A percentile compares a stretch with the other conserved stretches of the same genome.
These are phyloP conservation scores for Lactarius trivialis DNA, from an alignment of 768 basidiomycete species.

Conservation along the genomic window DNA sequence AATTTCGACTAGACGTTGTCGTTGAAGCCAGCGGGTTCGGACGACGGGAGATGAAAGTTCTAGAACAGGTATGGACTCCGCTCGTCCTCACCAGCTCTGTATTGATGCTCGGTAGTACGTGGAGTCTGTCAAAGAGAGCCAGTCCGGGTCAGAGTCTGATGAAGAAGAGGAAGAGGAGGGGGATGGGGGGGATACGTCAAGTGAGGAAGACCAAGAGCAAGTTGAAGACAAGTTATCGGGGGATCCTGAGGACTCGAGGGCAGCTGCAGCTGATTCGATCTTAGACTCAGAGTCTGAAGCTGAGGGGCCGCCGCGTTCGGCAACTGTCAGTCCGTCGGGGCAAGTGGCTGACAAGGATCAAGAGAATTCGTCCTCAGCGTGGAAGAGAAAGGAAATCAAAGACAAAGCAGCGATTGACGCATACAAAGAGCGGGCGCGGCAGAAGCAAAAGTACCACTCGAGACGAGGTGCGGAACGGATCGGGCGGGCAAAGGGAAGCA, in stretches of 20 bases:
- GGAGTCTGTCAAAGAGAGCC: slow-evolving; percentile 24
- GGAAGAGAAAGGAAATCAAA: slow-evolving; percentile 34
- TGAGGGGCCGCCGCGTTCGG: background rate
- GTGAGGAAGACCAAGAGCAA: slow-evolving; percentile 3
- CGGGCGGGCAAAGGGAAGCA: slow-evolving; percentile 73
- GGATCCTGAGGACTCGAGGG: background rate
- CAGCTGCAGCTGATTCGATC: background rate
- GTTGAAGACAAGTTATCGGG: background rate
- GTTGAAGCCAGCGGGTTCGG: slow-evolving; percentile 94
- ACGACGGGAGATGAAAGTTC: slow-evolving; percentile 67
- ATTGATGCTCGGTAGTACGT: slow-evolving; percentile 22
- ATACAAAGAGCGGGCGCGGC: slow-evolving; percentile 48
- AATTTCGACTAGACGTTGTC: slow-evolving; percentile 77
- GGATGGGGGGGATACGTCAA: background rate
- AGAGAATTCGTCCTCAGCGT: slow-evolving; percentile 5
- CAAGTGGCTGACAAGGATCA: slow-evolving; percentile 2
- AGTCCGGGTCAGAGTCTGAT: slow-evolving; percentile 30
- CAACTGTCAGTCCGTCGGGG: background rate
- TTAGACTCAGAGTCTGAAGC: background rate
- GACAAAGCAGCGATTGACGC: slow-evolving; percentile 59
- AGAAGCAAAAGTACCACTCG: slow-evolving; percentile 74
- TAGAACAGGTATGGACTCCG: slow-evolving; percentile 65
- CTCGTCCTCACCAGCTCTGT: background rate
- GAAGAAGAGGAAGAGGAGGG: slow-evolving; percentile 23
- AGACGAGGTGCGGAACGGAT: slow-evolving; percentile 55